A percentile compares a stretch with the other conserved stretches of the same genome.
Conservation (phyloP, 768 basidiomycete genomes). For the Naematelia encephala region DNA sequence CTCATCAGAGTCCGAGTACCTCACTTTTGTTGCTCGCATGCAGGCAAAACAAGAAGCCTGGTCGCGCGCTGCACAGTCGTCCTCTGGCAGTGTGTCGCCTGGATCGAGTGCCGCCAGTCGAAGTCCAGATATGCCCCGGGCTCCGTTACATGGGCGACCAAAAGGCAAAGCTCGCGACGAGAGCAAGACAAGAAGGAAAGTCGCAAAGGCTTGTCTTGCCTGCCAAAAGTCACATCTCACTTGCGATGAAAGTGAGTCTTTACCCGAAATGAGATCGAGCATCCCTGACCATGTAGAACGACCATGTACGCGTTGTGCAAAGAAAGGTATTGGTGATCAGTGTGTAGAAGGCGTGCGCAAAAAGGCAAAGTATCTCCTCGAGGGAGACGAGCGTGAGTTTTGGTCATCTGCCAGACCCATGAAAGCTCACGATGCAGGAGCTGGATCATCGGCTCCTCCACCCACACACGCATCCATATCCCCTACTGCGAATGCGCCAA, state of each 20-base stretch:
- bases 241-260: constrained; percentile 87
- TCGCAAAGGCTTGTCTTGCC: constrained; percentile 76
- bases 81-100: neutral
- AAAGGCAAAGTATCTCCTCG: constrained; percentile 94
- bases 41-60: constrained; percentile 3
- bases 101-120: neutral
- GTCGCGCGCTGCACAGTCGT: neutral
- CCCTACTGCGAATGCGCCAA: neutral
- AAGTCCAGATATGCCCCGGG: constrained; percentile 1
- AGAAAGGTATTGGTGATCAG: constrained; percentile 80
- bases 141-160: neutral
- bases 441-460: neutral
- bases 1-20: neutral
- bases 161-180: neutral
- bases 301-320: constrained; percentile 92
- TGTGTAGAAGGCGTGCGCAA: constrained; percentile 95
- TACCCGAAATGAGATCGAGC: neutral
- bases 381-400: constrained; percentile 72
- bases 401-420: neutral
- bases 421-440: neutral
- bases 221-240: constrained; percentile 97
- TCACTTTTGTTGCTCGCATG: neutral
- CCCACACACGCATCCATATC: neutral
- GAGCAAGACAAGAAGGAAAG: constrained; percentile 25
- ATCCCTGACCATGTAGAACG: constrained; percentile 63